A percentile compares a stretch with the other conserved stretches of the same genome.
These are phyloP conservation scores for Diaporthe citri DNA, from an alignment of 2,329 filamentous ascomycete species.

Conservation along the genomic window DNA sequence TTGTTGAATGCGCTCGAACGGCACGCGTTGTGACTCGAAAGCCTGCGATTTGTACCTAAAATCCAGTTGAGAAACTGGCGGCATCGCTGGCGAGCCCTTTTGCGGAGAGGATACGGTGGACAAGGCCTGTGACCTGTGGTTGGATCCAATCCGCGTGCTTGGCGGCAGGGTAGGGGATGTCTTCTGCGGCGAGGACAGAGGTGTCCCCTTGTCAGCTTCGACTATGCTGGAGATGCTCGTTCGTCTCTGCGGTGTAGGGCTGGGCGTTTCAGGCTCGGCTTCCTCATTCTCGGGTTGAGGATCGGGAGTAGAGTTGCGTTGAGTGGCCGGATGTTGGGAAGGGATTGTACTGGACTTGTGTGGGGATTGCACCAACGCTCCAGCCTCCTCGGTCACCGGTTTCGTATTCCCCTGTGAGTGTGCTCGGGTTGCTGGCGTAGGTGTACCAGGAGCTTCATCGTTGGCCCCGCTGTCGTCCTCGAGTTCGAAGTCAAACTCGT, in stretches of 20 bases:
- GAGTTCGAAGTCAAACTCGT: conserved; percentile 52
- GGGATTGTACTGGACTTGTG: not conserved
- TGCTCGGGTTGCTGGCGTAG: conserved; percentile 42
- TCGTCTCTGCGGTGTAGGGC: conserved; percentile 23
- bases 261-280: conserved; percentile 38
- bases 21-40: conserved; percentile 64
- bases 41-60: conserved; percentile 50
- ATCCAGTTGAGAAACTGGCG: conserved; percentile 44
- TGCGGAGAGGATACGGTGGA: conserved; percentile 43
- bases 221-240: conserved; percentile 33
- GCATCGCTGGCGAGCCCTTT: conserved; percentile 14
- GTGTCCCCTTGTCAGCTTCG: conserved; percentile 41
- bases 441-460: conserved; percentile 41
- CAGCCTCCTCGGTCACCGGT: not conserved
- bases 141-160: conserved; percentile 43
- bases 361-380: not conserved
- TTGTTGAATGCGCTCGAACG: conserved; percentile 60
- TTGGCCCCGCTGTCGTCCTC: conserved; percentile 43
- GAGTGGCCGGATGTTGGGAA: not conserved
- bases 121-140: conserved; percentile 49
- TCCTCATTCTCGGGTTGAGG: conserved; percentile 32
- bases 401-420: not conserved
- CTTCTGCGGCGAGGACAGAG: conserved; percentile 41
- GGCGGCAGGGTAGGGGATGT: conserved; percentile 38
- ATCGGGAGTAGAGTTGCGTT: conserved; percentile 28